These are phyloP conservation scores for Limnanthes douglasii DNA, from an alignment of 345 rosid species.

Conservation along the genomic window DNA sequence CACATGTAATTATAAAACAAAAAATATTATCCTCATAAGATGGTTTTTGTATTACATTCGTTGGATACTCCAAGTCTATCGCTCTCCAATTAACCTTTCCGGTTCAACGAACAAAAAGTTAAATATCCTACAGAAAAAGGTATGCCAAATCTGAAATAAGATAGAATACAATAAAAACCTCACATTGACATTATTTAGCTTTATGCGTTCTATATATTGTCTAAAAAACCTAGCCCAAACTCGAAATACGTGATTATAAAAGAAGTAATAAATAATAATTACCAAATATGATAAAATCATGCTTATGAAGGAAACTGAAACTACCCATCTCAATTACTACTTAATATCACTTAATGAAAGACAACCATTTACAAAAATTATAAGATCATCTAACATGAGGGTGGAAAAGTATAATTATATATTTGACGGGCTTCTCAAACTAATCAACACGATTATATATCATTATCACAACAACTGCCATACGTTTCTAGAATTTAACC, in stretches of 20 bases:
- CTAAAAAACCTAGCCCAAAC: conserved; percentile 87
- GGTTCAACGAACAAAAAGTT: conserved; percentile 9
- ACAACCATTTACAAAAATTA: no score
- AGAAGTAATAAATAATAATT: background rate
- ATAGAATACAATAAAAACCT: conserved; percentile 3
- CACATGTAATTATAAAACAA: background rate
- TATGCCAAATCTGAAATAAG: conserved; percentile 4
- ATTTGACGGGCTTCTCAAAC: conserved; percentile 66
- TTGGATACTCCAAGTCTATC: conserved; percentile 72
- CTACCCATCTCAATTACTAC: background rate
- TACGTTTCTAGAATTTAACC: conserved; percentile 34
- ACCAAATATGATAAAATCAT: background rate
- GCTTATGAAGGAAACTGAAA: background rate
- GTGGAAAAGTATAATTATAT: no score
- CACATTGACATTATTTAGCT: conserved; percentile 80
- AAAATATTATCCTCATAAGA: conserved; percentile 1
- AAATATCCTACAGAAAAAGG: conserved; percentile 4
- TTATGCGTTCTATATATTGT: conserved; percentile 82
- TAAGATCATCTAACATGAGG: no score
- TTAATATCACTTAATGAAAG: background rate
- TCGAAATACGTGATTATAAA: conserved; percentile 83
- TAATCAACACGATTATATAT: conserved; percentile 98
- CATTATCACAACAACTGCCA: conserved; percentile 95
- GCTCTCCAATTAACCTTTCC: conserved; percentile 85
- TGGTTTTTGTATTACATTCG: conserved; percentile 61